Conservation (phyloP, 139 green algal genomes). For the Picochlorum sp. region DNA sequence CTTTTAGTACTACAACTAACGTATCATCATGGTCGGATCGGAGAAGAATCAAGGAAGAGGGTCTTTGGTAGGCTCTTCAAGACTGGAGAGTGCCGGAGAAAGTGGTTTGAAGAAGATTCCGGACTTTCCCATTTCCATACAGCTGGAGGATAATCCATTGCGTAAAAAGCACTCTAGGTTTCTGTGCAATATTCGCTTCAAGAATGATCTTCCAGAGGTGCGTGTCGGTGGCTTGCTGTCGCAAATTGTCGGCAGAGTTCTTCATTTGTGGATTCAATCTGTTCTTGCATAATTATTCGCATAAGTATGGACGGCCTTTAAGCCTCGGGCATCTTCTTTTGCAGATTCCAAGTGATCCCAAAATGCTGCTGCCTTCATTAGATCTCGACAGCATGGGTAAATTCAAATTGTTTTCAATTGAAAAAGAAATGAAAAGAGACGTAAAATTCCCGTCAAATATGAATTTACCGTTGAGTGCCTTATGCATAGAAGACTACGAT, state of each 20-base stretch:
- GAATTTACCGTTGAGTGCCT: constrained; percentile 41
- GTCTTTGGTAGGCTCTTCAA: no score
- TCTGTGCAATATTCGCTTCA: constrained; percentile 48
- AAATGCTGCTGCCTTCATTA: constrained; percentile 46
- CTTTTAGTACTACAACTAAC: no score
- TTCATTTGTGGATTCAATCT: no score
- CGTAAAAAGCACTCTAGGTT: constrained; percentile 43
- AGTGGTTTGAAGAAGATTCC: background rate
- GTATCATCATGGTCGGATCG: no score
- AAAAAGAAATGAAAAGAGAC: constrained; percentile 38
- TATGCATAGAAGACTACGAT: constrained; percentile 48
- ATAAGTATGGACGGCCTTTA: background rate
- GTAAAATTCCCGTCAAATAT: constrained; percentile 41
- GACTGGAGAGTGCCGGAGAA: background rate
- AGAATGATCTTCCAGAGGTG: constrained; percentile 55
- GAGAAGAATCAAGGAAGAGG: no score
- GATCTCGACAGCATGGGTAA: constrained; percentile 27
- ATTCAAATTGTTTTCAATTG: constrained; percentile 49
- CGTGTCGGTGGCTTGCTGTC: background rate
- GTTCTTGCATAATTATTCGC: background rate
- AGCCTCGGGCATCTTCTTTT: constrained; percentile 5
- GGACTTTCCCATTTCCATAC: constrained; percentile 13
- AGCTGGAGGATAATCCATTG: constrained; percentile 13
- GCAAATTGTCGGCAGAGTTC: background rate
- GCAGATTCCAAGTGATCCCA: constrained; percentile 61